Conservation (phyloP, 1,284 basidiomycete genomes). For the Neotropicomus parvogracilis region DNA sequence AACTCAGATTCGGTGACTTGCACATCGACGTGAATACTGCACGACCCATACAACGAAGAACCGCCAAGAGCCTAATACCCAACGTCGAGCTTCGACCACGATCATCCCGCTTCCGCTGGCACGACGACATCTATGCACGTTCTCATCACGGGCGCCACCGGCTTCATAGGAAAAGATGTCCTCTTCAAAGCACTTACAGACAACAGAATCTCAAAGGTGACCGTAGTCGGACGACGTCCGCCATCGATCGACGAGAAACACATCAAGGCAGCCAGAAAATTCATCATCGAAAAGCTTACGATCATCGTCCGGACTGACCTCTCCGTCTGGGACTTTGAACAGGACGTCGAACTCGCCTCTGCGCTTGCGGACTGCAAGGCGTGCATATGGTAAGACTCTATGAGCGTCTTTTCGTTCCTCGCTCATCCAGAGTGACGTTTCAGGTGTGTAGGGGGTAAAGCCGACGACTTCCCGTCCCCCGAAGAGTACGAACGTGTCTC, state of each 20-base stretch:
- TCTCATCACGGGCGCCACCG: constrained; percentile 28
- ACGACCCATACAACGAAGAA: background rate
- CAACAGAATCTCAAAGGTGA: constrained; percentile 25
- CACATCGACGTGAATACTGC: too few species aligned
- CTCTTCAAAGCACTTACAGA: constrained; percentile 21
- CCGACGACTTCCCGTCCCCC: constrained; percentile 19
- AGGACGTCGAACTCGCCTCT: constrained; percentile 21
- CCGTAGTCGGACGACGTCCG: constrained; percentile 23
- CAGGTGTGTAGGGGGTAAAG: constrained; percentile 28
- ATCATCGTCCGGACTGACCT: constrained; percentile 28
- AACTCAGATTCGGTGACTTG: too few species aligned
- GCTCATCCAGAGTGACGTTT: constrained; percentile 1
- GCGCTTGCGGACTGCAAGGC: constrained; percentile 23
- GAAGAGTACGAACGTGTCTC: constrained; percentile 29
- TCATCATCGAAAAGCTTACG: constrained; percentile 22
- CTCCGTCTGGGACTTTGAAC: constrained; percentile 27
- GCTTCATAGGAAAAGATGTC: constrained; percentile 27
- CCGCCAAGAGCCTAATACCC: too few species aligned
- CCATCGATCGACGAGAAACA: constrained; percentile 23
- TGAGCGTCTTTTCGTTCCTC: too few species aligned
- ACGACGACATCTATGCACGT: constrained; percentile 18
- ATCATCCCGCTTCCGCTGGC: background rate
- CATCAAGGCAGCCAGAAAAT: constrained; percentile 13
- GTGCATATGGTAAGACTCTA: constrained; percentile 24
- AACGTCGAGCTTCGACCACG: background rate